Evolutionary conservation across 805 yeast species (phyloP), one percentile per base, ranked within the genome.

Genomic region (Naumovozyma dairenensis): DNA sequence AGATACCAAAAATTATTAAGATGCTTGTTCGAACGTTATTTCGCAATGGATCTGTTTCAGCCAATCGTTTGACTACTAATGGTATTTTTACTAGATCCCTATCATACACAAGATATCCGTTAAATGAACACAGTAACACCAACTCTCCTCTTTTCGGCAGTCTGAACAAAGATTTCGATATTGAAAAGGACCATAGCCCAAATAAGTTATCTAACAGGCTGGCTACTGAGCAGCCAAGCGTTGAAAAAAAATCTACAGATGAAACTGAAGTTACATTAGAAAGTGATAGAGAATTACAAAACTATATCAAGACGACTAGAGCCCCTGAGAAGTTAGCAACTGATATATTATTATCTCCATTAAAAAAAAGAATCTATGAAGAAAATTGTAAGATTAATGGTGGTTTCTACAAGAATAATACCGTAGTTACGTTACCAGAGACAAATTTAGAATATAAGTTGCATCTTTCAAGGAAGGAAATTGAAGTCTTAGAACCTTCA

Each of bases 401-500:
- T 31, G 73, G 74, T 2, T 79, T 78, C 49, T 87, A 71, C 67
- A 77, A 76, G 47, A 79, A 77, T 51, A 63, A 71, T 41, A 72
- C 74, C 37, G 46, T 66, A 12, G 65, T 81, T 10, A 60, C 60
- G 19, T 32, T 60, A 28, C 46, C 49, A 7, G 44, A 45, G 8
- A 55, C 58, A 14, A 77, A 75, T 21, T 62, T 65, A 34, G 42
- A 51, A 25, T 80, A 74, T 59, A 69, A 66, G 43, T 62, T 89
- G 41, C 60, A 66, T 21, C 66, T 89, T 33, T 63, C 74, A 4
- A 62, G 63, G 25, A 68, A 71, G 35, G 94, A 86, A 56, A 74
- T 84, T 35, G 80, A 79, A 35, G 72, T 77, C 2, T 66, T 89
- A 39, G 96, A 86, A 58, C 97, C 97, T 16, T 76, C 92, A 9